Base-by-base conservation (phyloP, 2,329 filamentous ascomycete species). In the Penicillium janthinellum region DNA sequence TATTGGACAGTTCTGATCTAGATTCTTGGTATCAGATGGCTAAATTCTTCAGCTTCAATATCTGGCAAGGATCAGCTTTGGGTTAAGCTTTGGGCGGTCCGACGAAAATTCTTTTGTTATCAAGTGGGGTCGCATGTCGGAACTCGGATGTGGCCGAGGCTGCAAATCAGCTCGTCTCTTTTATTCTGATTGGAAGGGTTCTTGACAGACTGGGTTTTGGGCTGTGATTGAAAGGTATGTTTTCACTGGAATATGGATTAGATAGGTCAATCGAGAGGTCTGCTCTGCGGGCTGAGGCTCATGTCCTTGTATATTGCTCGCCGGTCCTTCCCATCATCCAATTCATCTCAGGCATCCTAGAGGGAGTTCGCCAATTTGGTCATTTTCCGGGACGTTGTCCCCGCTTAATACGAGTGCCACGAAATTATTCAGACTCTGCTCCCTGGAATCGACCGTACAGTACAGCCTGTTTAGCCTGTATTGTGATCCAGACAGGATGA, bases 21-120 rank as follows among this genome's bases (percentile, higher is more conserved):
- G n/a, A 10, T 8, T 10, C 14, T 2, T 15, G 42, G 5, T 28
- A 8, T 31, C 42, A 10, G 12, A 20, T n/a, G 25, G 28, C 44
- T 31, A 25, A 25, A n/a, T 48, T 49, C 35, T n/a, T 52, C 49
- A 39, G 31, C 12, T 28, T 39, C 34, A n/a, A 38, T 14, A 41
- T 25, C 49, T 25, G 35, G 20, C 35, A 52, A 41, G 54, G 34
- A 39, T 49, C 35, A 56, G 38, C 47, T 50, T 25, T 54, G 44
- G 37, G 54, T 44, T 51, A 54, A 57, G 55, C 42, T 54, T 60
- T 57, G 10, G 45, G 34, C 50, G 55, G 55, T 42, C 59, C 56
- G 45, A 61, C 5, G 35, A 57, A 53, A 59, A 54, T 59, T 56
- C 49, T 54, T 52, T 37, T 28, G 49, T 62, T 54, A 57, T 59